phyloP scores from a whole-genome alignment of 345 rosid species.

The Acer yangbiense region DNA sequence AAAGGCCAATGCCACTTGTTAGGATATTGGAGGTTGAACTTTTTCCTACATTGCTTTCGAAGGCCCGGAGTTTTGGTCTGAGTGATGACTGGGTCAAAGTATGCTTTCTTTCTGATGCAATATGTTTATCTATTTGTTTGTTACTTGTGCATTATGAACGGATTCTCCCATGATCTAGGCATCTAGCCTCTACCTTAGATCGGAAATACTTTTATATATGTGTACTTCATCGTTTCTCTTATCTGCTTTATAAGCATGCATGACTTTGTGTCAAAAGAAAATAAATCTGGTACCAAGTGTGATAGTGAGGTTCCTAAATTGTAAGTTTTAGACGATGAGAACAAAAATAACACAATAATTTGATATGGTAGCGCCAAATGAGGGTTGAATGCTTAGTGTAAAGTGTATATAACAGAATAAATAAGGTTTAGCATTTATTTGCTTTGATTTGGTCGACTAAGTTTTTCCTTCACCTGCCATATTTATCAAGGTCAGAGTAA shows the following conservation, averaged over 20 bases:
- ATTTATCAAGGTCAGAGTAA: not conserved
- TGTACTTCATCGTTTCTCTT: not conserved
- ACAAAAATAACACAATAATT: not conserved
- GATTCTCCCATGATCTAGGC: not conserved
- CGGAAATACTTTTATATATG: too few species aligned
- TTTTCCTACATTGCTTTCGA: slow-evolving; percentile 87
- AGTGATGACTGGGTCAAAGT: slow-evolving; percentile 88
- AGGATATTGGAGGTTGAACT: slow-evolving; percentile 91
- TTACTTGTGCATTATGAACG: not conserved
- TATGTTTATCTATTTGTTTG: not conserved
- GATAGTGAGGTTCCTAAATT: not conserved
- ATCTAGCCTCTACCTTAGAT: not conserved
- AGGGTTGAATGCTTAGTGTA: not conserved
- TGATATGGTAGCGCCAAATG: not conserved
- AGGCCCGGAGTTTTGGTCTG: slow-evolving; percentile 89
- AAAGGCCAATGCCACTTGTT: slow-evolving; percentile 83
- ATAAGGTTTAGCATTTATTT: not conserved
- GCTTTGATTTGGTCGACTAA: not conserved
- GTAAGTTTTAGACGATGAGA: not conserved
- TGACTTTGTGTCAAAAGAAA: not conserved
- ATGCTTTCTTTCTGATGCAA: slow-evolving; percentile 24
- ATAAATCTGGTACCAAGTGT: not conserved
- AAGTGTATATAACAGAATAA: not conserved
- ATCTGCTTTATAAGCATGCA: not conserved
- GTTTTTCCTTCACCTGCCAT: not conserved